These are phyloP conservation scores for Achaetomium macrosporum DNA, from an alignment of 2,329 filamentous ascomycete genomes.

Conservation along the genomic window DNA sequence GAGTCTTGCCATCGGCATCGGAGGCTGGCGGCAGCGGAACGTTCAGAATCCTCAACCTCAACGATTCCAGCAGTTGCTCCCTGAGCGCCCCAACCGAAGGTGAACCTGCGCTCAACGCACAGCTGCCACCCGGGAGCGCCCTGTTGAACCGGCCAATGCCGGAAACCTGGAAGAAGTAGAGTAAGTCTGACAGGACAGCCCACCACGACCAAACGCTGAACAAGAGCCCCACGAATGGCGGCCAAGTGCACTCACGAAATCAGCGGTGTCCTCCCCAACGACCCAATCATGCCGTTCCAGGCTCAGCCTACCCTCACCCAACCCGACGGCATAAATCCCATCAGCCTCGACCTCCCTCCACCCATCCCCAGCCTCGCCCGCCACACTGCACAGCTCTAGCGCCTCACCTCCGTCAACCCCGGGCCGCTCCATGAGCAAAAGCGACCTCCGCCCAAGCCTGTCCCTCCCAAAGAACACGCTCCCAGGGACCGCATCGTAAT, in stretches of 20 bases:
- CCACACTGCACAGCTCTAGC: slow-evolving; percentile 59
- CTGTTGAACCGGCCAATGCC: slow-evolving; percentile 50
- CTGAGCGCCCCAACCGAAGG: slow-evolving; percentile 49
- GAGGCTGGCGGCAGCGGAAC: slow-evolving; percentile 50
- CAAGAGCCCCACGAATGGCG: neutral
- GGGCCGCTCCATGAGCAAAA: slow-evolving; percentile 49
- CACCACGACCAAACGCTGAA: slow-evolving; percentile 11
- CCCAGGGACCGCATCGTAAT: slow-evolving; percentile 58
- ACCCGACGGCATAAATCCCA: slow-evolving; percentile 66
- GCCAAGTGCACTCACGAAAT: slow-evolving; percentile 40
- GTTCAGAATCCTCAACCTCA: slow-evolving; percentile 58
- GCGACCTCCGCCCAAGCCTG: slow-evolving; percentile 76
- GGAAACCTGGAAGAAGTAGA: slow-evolving; percentile 39
- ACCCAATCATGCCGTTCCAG: slow-evolving; percentile 31
- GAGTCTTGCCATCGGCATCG: slow-evolving; percentile 34
- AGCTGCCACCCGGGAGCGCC: slow-evolving; percentile 31
- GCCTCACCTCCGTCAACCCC: slow-evolving; percentile 36
- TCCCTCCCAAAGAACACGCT: slow-evolving; percentile 80
- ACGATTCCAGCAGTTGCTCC: slow-evolving; percentile 51
- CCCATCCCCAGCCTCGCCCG: slow-evolving; percentile 43
- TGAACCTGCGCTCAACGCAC: slow-evolving; percentile 36
- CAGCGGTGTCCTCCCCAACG: slow-evolving; percentile 25
- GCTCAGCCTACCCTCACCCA: slow-evolving; percentile 31
- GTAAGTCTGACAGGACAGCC: slow-evolving; percentile 37
- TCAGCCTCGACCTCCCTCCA: slow-evolving; percentile 84